These are phyloP conservation scores for Fraxinus nigra DNA, from an alignment of 305 asterid species.

Conservation along the genomic window DNA sequence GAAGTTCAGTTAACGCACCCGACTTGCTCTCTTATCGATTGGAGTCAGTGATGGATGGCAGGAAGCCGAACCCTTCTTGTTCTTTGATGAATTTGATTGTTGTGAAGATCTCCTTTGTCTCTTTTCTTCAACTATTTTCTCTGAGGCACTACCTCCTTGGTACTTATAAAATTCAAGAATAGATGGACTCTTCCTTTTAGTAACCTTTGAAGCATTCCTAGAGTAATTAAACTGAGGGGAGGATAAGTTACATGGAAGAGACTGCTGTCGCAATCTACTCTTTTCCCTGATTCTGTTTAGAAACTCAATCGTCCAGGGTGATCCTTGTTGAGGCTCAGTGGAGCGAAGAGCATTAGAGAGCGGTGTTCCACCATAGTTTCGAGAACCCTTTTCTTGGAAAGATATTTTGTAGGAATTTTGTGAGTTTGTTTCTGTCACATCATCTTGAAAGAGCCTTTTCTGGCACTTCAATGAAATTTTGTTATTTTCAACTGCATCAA, in stretches of 20 bases:
- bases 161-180: slow-evolving; percentile 74
- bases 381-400: slow-evolving; percentile 35
- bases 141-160: slow-evolving; percentile 51
- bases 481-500: slow-evolving; percentile 35
- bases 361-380: slow-evolving; percentile 52
- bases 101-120: slow-evolving; percentile 48
- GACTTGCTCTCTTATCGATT: slow-evolving; percentile 75
- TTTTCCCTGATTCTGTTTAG: slow-evolving; percentile 88
- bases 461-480: slow-evolving; percentile 29
- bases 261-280: slow-evolving; percentile 67
- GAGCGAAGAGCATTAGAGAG: slow-evolving; percentile 72
- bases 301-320: slow-evolving; percentile 93
- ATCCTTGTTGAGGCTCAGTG: slow-evolving; percentile 51
- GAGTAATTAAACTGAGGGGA: slow-evolving; percentile 49
- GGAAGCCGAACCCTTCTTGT: slow-evolving; percentile 46
- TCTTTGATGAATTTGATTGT: slow-evolving; percentile 44
- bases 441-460: slow-evolving; percentile 39
- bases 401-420: slow-evolving; percentile 31
- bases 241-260: slow-evolving; percentile 51
- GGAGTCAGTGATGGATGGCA: slow-evolving; percentile 63
- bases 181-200: slow-evolving; percentile 84
- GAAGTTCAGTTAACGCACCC: slow-evolving; percentile 46
- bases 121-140: slow-evolving; percentile 47
- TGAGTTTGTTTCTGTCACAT: slow-evolving; percentile 30
- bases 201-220: slow-evolving; percentile 43